Conservation (phyloP, 1,284 basidiomycete genomes). For the Inonotus obliquus region DNA sequence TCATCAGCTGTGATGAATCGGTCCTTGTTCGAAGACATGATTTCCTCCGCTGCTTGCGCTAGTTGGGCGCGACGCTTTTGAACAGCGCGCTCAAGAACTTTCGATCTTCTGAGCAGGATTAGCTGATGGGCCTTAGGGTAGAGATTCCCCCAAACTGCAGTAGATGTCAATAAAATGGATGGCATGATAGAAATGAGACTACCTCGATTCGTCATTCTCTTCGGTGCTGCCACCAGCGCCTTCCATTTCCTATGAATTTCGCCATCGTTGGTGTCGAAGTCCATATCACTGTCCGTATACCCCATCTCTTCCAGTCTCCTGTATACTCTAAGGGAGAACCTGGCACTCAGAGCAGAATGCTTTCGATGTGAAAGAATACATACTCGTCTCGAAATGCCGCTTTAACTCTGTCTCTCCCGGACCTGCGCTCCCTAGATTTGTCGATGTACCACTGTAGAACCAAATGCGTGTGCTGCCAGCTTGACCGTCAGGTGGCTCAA, state of each 20-base stretch:
- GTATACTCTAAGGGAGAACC: background rate
- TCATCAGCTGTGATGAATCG: too few species aligned
- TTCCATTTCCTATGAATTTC: background rate
- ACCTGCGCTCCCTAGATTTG: background rate
- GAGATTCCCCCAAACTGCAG: background rate
- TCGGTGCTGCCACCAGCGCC: background rate
- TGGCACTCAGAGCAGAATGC: background rate
- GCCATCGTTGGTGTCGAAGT: background rate
- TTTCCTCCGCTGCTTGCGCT: too few species aligned
- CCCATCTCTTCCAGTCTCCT: background rate
- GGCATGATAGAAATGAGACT: background rate
- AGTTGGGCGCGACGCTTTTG: too few species aligned
- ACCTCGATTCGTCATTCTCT: background rate
- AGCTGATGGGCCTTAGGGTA: background rate
- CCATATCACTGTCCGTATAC: background rate
- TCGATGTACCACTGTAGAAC: background rate
- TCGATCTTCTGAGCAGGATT: background rate
- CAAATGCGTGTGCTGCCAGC: background rate
- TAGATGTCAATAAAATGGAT: background rate
- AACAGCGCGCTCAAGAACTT: too few species aligned
- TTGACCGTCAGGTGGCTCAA: background rate
- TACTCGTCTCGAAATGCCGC: background rate
- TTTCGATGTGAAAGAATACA: background rate
- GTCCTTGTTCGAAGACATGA: too few species aligned
- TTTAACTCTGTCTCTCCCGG: background rate